Percentiles rank a stretch among this genome's conserved stretches.
Conservation (phyloP, 352 stramenopile genomes). For the Elongisporangium undulatum region DNA sequence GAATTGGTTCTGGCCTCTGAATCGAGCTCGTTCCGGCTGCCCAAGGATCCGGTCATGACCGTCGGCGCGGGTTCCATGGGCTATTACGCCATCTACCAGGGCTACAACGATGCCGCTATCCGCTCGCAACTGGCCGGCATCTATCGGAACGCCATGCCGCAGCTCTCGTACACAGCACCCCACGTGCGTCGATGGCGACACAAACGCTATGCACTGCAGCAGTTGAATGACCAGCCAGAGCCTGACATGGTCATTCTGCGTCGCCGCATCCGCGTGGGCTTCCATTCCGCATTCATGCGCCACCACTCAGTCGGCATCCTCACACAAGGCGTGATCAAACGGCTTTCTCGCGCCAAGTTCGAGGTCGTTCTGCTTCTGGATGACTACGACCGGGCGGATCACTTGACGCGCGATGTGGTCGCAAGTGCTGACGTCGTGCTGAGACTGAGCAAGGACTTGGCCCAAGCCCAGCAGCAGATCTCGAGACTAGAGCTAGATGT, state of each 20-base stretch:
- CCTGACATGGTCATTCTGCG: neutral
- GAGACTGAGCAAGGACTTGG: slow-evolving; percentile 13
- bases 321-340: slow-evolving; percentile 34
- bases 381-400: slow-evolving; percentile 9
- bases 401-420: slow-evolving; percentile 8
- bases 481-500: slow-evolving; percentile 43
- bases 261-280: slow-evolving; percentile 36
- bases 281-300: slow-evolving; percentile 46
- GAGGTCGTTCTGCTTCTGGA: slow-evolving; percentile 27
- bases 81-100: slow-evolving; percentile 70
- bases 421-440: neutral
- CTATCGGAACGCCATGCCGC: slow-evolving; percentile 23
- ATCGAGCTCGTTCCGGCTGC: slow-evolving; percentile 4
- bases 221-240: neutral
- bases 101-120: slow-evolving; percentile 28
- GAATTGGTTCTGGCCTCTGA: neutral
- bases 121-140: slow-evolving; percentile 31
- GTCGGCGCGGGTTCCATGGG: slow-evolving; percentile 37
- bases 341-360: slow-evolving; percentile 15
- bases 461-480: slow-evolving; percentile 19
- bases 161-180: slow-evolving; percentile 21
- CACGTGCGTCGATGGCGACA: slow-evolving; percentile 15
- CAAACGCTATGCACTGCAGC: slow-evolving; percentile 4
- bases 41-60: slow-evolving; percentile 14
- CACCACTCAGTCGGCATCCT: slow-evolving; percentile 61